A percentile compares a stretch with the other conserved stretches of the same genome.
These are phyloP conservation scores for Cystobasidium sp. DNA, from an alignment of 1,284 basidiomycete genomes.

Conservation along the genomic window DNA sequence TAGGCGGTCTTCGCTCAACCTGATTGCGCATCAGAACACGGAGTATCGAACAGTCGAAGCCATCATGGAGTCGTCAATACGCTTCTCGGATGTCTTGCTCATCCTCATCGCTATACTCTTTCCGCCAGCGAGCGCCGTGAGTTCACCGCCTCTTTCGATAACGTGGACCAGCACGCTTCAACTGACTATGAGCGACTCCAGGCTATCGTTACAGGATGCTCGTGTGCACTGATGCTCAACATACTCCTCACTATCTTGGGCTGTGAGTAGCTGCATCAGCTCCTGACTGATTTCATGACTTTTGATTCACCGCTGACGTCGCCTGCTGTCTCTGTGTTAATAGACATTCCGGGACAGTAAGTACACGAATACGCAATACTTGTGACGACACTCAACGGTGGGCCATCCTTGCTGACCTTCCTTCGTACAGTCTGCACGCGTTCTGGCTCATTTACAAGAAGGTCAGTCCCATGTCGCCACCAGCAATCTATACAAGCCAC, in stretches of 20 bases:
- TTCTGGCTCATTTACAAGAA: slow-evolving; percentile 44
- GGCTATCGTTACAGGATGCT: slow-evolving; percentile 32
- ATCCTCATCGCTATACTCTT: slow-evolving; percentile 39
- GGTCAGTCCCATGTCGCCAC: slow-evolving; percentile 22
- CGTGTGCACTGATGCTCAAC: slow-evolving; percentile 25
- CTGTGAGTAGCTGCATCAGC: slow-evolving; percentile 16
- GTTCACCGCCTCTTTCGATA: background rate
- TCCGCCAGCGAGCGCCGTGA: slow-evolving; percentile 36
- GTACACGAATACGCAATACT: background rate
- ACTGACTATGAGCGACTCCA: slow-evolving; percentile 4
- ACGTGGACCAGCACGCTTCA: background rate
- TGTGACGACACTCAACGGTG: background rate
- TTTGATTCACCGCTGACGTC: background rate
- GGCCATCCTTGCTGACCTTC: background rate
- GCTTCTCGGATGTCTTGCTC: slow-evolving; percentile 40
- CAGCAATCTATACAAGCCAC: background rate
- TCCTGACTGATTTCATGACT: background rate
- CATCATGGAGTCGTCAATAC: slow-evolving; percentile 14
- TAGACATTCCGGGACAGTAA: slow-evolving; percentile 43
- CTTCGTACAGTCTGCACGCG: slow-evolving; percentile 27
- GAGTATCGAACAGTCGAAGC: background rate
- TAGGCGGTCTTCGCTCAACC: background rate
- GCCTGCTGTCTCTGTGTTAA: background rate
- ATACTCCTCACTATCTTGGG: slow-evolving; percentile 39
- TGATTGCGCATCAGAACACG: background rate